Percentiles rank a stretch among this genome's conserved stretches.
These are phyloP conservation scores for Saxophila tyrrhenica DNA, from an alignment of 495 filamentous ascomycete genomes.

Conservation along the genomic window DNA sequence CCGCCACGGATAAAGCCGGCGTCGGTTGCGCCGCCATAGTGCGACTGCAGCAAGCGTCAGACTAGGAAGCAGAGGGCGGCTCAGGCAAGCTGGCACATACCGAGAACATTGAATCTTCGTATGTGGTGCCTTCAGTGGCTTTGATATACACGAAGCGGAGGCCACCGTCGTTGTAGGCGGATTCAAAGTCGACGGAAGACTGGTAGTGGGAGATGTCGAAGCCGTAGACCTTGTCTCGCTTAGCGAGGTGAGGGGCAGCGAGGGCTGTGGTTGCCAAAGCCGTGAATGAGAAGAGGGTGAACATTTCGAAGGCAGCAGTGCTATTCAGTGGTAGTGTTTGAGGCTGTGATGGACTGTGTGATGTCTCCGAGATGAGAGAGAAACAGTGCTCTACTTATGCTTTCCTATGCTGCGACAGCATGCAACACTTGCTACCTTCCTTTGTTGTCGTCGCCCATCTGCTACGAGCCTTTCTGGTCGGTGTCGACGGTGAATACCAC, in stretches of 20 bases:
- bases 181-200: conserved; percentile 42
- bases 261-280: not conserved
- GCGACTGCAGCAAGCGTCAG: conserved; percentile 31
- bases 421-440: not conserved
- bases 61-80: conserved; percentile 19
- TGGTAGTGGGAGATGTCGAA: conserved; percentile 59
- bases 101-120: conserved; percentile 31
- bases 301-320: too few species aligned
- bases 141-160: conserved; percentile 63
- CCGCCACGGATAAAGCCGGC: conserved; percentile 51
- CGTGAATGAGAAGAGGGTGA: not conserved
- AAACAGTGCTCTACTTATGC: not conserved
- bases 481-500: not conserved
- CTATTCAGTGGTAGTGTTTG: not conserved
- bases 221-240: conserved; percentile 38
- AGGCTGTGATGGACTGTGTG: not conserved
- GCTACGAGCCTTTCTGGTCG: not conserved
- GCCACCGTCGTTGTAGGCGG: conserved; percentile 40
- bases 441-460: not conserved
- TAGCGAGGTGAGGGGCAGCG: conserved; percentile 5
- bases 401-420: too few species aligned
- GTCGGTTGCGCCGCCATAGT: conserved; percentile 43
- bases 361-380: too few species aligned
- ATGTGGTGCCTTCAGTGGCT: conserved; percentile 51
- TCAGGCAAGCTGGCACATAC: not conserved